Evolutionary conservation across 345 rosid species (phyloP).

Genomic region (Kernera saxatilis): DNA sequence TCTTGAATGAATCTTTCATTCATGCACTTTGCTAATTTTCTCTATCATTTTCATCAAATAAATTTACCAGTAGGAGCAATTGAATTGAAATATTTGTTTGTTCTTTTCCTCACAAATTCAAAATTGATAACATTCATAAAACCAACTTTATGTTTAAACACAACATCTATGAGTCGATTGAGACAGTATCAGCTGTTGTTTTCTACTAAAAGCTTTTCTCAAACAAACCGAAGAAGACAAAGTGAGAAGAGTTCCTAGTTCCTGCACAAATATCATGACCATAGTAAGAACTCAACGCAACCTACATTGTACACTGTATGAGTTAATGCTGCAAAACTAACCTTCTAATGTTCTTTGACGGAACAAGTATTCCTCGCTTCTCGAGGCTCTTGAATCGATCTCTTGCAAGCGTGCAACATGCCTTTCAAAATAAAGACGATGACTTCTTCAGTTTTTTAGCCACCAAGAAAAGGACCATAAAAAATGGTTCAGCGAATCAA

Average conservation of each 20-base stretch:
- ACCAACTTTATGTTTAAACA: neutral
- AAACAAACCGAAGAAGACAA: neutral
- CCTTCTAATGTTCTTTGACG: slow-evolving; percentile 57
- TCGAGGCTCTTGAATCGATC: slow-evolving; percentile 89
- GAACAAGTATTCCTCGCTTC: slow-evolving; percentile 83
- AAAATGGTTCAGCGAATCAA: neutral
- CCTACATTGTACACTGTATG: neutral
- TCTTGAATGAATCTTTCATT: no score
- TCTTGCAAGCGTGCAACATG: slow-evolving; percentile 75
- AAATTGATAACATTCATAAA: slow-evolving; percentile 20
- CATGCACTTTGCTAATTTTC: no score
- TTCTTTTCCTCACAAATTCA: neutral
- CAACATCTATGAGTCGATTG: slow-evolving; percentile 1
- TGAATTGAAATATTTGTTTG: neutral
- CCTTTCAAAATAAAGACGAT: slow-evolving; percentile 35
- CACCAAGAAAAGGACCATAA: neutral
- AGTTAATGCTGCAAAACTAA: slow-evolving; percentile 18
- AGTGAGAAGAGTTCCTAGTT: slow-evolving; percentile 9
- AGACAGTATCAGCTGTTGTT: neutral
- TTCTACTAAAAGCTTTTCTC: neutral
- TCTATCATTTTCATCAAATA: neutral
- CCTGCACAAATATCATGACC: slow-evolving; percentile 21
- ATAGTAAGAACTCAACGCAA: slow-evolving; percentile 14
- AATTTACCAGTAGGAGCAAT: neutral
- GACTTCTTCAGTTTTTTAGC: neutral